Evolutionary conservation across 106 monocot species (phyloP), one percentile per base, ranked within the genome.

Genomic region (Posidonia australis): DNA sequence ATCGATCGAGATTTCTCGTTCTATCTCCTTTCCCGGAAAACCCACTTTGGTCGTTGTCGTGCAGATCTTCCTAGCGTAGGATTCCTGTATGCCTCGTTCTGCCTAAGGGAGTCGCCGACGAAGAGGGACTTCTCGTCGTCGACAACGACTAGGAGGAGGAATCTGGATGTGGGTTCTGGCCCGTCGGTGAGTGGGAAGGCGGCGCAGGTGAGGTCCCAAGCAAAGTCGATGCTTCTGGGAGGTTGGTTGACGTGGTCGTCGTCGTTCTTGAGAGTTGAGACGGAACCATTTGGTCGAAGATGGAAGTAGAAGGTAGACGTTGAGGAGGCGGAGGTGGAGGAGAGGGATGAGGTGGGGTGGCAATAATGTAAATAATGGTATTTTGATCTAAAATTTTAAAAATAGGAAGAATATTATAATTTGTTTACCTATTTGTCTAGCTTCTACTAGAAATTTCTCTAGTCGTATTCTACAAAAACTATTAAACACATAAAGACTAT

Each of bases 161-260:
- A 93, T 3, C 82, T 67, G 0, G 68, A 44, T n/a, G 69, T n/a
- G 1, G 88, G 88, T 66, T 88, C 85, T 17, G 92, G 85, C 5
- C 73, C 66, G 42, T 78, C 85, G 67, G 42, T 22, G 60, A 70
- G 25, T 18, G 62, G 69, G 58, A 89, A 93, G 18, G 74, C 44
- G 24, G 93, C 88, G 29, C 73, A 63, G 10, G 72, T 43, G 43
- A 93, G 79, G 65, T 93, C 85, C 93, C 93, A 93, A 5, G 79
- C 67, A 18, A 91, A 62, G 13, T 83, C 76, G 29, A 78, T 67
- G 51, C 18, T n/a, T 10, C 51, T 62, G 30, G 4, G 46, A 16
- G 26, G 29, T 23, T 4, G 48, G n/a, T n/a, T n/a, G n/a, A n/a
- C n/a, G n/a, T 26, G 32, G 5, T 55, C 60, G 13, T 62, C 45